These are phyloP conservation scores for Solanum chiquidenum DNA, from an alignment of 257 asterid species.

Conservation along the genomic window DNA sequence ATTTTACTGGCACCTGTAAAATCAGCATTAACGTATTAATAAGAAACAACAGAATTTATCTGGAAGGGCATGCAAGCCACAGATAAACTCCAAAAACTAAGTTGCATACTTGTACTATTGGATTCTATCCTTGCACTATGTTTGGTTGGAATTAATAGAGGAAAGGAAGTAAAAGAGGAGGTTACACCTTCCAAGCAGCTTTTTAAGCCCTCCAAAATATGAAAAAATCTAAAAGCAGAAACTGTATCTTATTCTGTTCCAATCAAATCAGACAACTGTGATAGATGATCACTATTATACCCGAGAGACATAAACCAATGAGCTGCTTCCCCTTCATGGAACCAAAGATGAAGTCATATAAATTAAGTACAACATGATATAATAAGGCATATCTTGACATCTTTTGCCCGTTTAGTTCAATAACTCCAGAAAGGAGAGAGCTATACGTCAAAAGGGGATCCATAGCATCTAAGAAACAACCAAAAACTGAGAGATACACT, in stretches of 20 bases:
- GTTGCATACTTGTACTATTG: neutral
- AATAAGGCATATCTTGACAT: neutral
- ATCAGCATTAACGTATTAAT: neutral
- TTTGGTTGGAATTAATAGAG: neutral
- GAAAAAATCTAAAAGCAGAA: neutral
- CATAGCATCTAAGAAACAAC: neutral
- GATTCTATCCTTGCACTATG: neutral
- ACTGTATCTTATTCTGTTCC: neutral
- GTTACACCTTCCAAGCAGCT: neutral
- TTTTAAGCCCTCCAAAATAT: neutral
- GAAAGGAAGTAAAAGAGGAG: neutral
- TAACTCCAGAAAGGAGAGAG: neutral
- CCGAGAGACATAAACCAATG: neutral
- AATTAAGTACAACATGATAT: neutral
- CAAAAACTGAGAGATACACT: neutral
- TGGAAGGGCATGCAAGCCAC: neutral
- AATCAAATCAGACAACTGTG: neutral
- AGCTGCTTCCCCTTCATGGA: neutral
- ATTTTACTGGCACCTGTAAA: constrained; percentile 58
- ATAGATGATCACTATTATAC: neutral
- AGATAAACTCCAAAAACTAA: neutral
- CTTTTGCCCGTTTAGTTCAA: neutral
- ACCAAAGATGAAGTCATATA: neutral
- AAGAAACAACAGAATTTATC: neutral
- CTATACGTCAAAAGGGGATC: neutral